phyloP scores from a whole-genome alignment of 345 rosid genomes.

The Euphorbia tirucalli region DNA sequence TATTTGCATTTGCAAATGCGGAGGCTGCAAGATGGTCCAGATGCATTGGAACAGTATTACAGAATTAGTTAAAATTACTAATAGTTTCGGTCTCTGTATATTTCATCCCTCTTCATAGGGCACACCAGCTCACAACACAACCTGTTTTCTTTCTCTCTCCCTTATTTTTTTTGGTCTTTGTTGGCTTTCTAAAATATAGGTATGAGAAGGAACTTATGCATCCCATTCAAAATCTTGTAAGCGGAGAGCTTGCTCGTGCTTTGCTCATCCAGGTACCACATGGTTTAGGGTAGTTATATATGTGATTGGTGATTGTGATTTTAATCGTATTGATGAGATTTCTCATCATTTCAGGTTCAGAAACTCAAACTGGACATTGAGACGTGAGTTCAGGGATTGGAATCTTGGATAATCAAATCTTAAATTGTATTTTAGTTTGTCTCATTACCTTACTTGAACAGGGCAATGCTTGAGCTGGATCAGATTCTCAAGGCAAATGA shows the following conservation, averaged over 20 bases:
- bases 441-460: constrained; percentile 32
- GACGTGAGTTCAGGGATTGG: constrained; percentile 57
- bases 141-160: not conserved
- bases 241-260: constrained; percentile 95
- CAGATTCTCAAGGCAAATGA: constrained; percentile 96
- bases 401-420: constrained; percentile 13
- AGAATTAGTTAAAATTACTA: not conserved
- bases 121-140: too few relatives aligned
- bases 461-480: constrained; percentile 97
- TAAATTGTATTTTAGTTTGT: constrained; percentile 11
- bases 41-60: not conserved
- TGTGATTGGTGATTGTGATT: constrained; percentile 15
- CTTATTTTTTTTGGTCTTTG: not conserved
- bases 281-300: not conserved
- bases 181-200: constrained; percentile 40
- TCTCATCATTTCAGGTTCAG: constrained; percentile 68
- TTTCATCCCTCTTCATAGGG: not conserved
- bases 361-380: constrained; percentile 92
- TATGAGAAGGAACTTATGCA: constrained; percentile 81
- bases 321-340: constrained; percentile 16
- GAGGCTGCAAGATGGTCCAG: not conserved
- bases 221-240: constrained; percentile 84
- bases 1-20: not conserved
- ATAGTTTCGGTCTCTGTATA: not conserved
- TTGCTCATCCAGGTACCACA: constrained; percentile 82